Evolutionary conservation across 805 yeast genomes (phyloP), one percentile per base, ranked within the genome.

Genomic region (Saccharomycopsis fodiens): DNA sequence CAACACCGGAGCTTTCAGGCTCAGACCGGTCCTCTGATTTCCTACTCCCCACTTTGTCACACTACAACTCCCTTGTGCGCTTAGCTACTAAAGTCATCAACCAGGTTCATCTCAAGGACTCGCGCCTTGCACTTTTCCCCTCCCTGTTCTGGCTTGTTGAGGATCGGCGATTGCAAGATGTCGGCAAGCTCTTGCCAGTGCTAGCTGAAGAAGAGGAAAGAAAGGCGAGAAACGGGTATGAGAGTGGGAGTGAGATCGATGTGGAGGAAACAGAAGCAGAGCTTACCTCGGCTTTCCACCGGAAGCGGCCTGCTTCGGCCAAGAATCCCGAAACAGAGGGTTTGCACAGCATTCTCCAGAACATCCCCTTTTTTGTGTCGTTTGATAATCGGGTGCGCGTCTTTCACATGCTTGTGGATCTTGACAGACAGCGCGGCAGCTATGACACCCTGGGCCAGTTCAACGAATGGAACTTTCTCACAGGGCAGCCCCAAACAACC

Each of bases 351-450:
- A 65, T 89, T 0, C 68, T 85, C 39, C 67, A 73, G 1, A 72
- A 76, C 42, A 65, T 81, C 2, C 96, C 97, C 2, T 91, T 85
- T 58, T 82, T 88, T 65, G 69, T 91, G 4, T 78, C 85, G 0
- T 91, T 91, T 60, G 71, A 73, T 20, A 73, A 75, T 29, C 69
- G 98, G 40, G 96, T 86, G 0, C 73, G 71, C 41, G 67, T 85
- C 1, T 85, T 91, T 57, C 85, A 83, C 50, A 60, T 67, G 8
- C 67, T 86, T 45, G 74, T 85, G 31, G 72, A 68, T 3, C 51
- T 67, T 8, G 95, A 87, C 55, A 66, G 68, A 48, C 58, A 57
- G 31, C 44, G 59, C 32, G 52, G 50, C 15, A 40, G 40, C 16
- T 42, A 59, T 5, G 59, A 48, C n/a, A 16, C 57, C 12, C 25